Evolutionary conservation across 2,329 filamentous ascomycete species (phyloP), one percentile per base, ranked within the genome.

Genomic region (Basipetospora chlamydospora): DNA sequence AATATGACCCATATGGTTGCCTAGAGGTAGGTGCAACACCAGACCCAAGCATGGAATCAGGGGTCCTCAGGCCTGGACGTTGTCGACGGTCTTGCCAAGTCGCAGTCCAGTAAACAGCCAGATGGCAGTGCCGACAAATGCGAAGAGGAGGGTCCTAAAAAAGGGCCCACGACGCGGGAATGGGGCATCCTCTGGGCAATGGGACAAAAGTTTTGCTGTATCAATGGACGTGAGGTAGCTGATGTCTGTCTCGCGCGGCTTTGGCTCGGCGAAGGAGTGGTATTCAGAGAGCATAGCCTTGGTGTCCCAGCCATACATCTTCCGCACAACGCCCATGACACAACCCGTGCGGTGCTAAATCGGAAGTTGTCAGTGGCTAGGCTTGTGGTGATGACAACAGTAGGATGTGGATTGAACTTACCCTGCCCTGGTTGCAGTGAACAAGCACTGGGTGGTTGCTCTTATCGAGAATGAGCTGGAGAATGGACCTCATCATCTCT

Each of bases 401-500:
- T n/a, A n/a, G n/a, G n/a, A n/a, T n/a, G n/a, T n/a, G n/a, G n/a
- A 13, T 15, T 26, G 4, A 38, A 48, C 58, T 44, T 56, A 77
- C 73, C 59, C 78, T 90, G 52, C 87, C 87, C 47, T 93, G 87
- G 52, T 94, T 95, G 67, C 87, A 95, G 56, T 95, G 87, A 32
- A 95, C 70, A 26, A 94, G 66, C 9, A 95, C 57, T 0, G 87
- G 87, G 45, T 90, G 77, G 43, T 92, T 85, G 23, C 65, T 58
- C 33, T 68, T 68, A 49, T 92, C 72, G 37, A 88, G 64, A 28
- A 88, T 69, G 28, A 88, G 60, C 10, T 70, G 63, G 17, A 93
- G 65, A 31, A 88, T 84, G 6, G 71, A 61, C 42, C 70, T 67
- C 67, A 94, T 84, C 18, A 76, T 73, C 30, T 64, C 56, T 6